phyloP scores from a whole-genome alignment of 139 green algal genomes.

The Asterochloris erici region DNA sequence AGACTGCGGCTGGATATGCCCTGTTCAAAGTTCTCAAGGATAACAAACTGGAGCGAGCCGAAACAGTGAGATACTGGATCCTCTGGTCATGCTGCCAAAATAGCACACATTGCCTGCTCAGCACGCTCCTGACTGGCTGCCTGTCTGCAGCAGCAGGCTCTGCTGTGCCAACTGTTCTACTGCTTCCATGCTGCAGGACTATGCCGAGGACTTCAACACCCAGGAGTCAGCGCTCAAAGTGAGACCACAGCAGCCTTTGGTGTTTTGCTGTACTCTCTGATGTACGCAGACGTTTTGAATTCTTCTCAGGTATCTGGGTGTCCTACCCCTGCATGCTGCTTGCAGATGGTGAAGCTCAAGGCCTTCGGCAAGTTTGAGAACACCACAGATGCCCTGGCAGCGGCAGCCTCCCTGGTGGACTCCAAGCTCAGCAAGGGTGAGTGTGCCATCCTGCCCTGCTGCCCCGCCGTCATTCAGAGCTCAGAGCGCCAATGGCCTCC shows the following conservation, averaged over 20 bases:
- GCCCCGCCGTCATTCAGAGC: neutral
- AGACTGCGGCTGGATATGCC: constrained; percentile 92
- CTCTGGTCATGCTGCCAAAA: neutral
- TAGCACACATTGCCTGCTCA: neutral
- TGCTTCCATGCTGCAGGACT: constrained; percentile 30
- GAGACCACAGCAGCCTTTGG: neutral
- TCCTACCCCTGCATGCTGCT: neutral
- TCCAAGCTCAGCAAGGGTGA: constrained; percentile 93
- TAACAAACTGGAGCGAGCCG: constrained; percentile 80
- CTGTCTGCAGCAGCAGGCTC: neutral
- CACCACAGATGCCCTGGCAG: constrained; percentile 92
- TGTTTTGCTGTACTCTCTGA: neutral
- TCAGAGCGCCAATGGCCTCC: neutral
- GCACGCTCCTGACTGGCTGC: neutral
- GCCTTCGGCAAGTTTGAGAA: constrained; percentile 97
- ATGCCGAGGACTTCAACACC: constrained; percentile 75
- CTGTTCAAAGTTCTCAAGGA: constrained; percentile 97
- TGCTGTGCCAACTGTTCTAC: neutral
- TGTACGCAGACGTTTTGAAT: neutral
- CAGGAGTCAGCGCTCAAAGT: constrained; percentile 86
- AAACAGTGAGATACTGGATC: constrained; percentile 48
- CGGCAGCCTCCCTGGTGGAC: constrained; percentile 90
- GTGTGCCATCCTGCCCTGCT: neutral
- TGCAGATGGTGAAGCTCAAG: constrained; percentile 95
- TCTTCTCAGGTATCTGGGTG: neutral